Percentiles rank a stretch among this genome's conserved stretches.
Evolutionary conservation across 2,329 filamentous ascomycete species (phyloP).

Genomic region (Aspergillus sp.): DNA sequence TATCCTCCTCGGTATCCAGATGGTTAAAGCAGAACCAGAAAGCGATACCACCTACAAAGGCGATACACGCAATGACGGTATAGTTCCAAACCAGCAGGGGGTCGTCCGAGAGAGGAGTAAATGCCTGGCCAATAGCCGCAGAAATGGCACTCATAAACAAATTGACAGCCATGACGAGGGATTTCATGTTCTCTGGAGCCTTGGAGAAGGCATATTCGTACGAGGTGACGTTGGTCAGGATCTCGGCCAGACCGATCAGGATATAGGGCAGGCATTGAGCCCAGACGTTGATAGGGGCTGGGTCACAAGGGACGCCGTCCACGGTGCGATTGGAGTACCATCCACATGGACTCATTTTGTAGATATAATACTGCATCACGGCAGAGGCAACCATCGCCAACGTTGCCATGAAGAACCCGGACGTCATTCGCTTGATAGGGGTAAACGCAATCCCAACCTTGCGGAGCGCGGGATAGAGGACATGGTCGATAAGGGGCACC

Average conservation of each 20-base stretch:
- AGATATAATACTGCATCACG: conserved; percentile 54
- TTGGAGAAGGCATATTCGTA: conserved; percentile 78
- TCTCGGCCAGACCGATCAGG: conserved; percentile 58
- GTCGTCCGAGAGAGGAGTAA: conserved; percentile 61
- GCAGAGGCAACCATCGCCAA: conserved; percentile 51
- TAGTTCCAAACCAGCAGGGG: conserved; percentile 74
- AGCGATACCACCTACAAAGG: conserved; percentile 59
- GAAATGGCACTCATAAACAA: conserved; percentile 71
- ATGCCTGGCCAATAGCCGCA: conserved; percentile 68
- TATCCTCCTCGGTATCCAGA: conserved; percentile 68
- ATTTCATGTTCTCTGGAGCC: conserved; percentile 77
- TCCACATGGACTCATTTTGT: conserved; percentile 63
- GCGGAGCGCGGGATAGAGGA: conserved; percentile 54
- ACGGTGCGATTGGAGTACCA: conserved; percentile 52
- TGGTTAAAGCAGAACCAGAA: conserved; percentile 70
- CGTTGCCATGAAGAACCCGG: conserved; percentile 51
- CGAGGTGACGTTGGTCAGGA: conserved; percentile 59
- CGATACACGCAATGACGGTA: conserved; percentile 60
- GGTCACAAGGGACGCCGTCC: conserved; percentile 35
- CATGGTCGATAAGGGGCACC: conserved; percentile 54
- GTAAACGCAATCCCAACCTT: conserved; percentile 51
- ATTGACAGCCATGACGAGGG: conserved; percentile 67
- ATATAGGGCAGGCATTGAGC: conserved; percentile 51
- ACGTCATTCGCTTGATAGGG: conserved; percentile 54
- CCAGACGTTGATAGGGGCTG: conserved; percentile 65